phyloP scores from a whole-genome alignment of 148 eudicot species.

The Vaccinium corymbosum region DNA sequence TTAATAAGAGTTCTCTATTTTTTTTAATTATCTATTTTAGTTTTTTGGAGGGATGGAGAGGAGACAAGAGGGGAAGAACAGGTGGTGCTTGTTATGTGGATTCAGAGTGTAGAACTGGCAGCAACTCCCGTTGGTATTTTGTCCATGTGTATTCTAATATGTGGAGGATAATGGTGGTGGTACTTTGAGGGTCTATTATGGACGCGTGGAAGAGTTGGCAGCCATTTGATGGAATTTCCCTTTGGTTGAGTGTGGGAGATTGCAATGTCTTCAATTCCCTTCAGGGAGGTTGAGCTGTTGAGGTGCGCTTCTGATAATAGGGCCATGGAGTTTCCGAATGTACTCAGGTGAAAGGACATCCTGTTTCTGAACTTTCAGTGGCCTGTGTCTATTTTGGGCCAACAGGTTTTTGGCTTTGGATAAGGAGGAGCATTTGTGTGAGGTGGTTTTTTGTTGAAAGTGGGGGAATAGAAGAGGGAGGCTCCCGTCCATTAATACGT shows the following conservation, averaged over 20 bases:
- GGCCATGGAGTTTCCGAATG: slow-evolving; percentile 2
- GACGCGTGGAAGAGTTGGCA: background rate
- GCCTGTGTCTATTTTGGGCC: background rate
- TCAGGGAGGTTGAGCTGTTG: background rate
- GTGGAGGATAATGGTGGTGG: background rate
- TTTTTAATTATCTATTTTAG: background rate
- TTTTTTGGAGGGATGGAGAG: background rate
- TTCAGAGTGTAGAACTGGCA: background rate
- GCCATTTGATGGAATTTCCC: background rate
- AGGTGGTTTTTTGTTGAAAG: background rate
- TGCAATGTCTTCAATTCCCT: background rate
- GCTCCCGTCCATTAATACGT: background rate
- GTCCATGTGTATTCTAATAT: background rate
- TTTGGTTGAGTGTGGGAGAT: background rate
- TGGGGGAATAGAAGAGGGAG: background rate
- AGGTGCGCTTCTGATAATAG: background rate
- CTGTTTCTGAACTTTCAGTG: background rate
- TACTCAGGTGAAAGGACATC: background rate
- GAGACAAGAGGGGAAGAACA: background rate
- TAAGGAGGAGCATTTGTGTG: background rate
- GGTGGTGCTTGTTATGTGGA: background rate
- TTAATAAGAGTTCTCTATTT: background rate
- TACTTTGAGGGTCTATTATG: background rate
- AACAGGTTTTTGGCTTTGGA: background rate
- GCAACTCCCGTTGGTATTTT: background rate